These are phyloP conservation scores for Paraleonurus japonicus DNA, from an alignment of 257 asterid genomes.

Conservation along the genomic window DNA sequence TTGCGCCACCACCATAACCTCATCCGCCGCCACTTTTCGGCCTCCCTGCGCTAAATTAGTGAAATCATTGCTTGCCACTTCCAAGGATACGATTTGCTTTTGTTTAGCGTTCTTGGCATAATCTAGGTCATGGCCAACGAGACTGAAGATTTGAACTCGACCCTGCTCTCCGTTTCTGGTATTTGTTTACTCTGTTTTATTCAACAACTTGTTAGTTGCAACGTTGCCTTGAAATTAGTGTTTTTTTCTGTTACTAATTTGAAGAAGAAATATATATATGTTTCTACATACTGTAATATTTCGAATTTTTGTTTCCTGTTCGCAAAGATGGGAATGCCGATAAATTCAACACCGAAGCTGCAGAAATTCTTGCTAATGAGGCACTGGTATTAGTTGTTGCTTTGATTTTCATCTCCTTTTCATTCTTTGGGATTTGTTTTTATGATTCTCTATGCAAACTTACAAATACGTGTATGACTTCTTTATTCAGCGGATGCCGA, in stretches of 20 bases:
- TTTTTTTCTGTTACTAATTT: not conserved
- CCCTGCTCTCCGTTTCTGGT: conserved; percentile 25
- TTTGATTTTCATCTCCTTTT: conserved; percentile 6
- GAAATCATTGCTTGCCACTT: no score
- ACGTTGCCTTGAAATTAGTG: not conserved
- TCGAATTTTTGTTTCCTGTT: conserved; percentile 1
- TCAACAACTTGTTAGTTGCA: not conserved
- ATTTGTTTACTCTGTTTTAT: not conserved
- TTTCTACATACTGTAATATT: not conserved
- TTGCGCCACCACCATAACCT: no score
- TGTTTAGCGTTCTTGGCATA: not conserved
- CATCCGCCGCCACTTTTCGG: no score
- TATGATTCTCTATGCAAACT: not conserved
- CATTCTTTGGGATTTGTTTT: conserved; percentile 1
- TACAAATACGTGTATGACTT: not conserved
- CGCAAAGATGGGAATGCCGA: conserved; percentile 41
- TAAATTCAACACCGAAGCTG: conserved; percentile 68
- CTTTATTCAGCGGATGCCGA: conserved; percentile 58
- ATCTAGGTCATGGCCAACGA: conserved; percentile 32
- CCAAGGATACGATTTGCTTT: no score
- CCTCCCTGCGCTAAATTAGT: no score
- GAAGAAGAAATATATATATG: not conserved
- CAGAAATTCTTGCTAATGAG: conserved; percentile 80
- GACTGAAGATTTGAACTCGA: conserved; percentile 30
- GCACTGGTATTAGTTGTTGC: conserved; percentile 58